Evolutionary conservation across 495 filamentous ascomycete genomes (phyloP).

Genomic region (Penicillium salamii): DNA sequence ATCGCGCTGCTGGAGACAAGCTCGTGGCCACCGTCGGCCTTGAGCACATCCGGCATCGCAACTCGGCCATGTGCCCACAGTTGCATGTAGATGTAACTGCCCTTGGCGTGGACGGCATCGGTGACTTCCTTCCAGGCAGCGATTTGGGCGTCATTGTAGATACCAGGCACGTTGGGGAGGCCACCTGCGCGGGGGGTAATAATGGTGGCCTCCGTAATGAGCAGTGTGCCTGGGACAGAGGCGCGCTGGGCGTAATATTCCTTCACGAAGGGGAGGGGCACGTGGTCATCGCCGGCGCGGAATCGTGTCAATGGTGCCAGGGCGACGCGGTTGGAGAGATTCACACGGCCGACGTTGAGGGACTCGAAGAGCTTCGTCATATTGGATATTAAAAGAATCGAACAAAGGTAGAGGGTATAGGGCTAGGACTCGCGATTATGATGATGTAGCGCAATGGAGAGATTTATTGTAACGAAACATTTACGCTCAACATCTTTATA

Average conservation of each 20-base stretch:
- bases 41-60: constrained; percentile 36
- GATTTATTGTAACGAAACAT: too few relatives aligned
- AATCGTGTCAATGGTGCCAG: constrained; percentile 52
- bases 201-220: constrained; percentile 61
- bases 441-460: too few relatives aligned
- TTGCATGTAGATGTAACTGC: constrained; percentile 62
- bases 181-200: constrained; percentile 54
- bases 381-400: neutral
- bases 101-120: constrained; percentile 63
- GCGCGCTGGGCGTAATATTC: constrained; percentile 55
- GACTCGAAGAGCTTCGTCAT: constrained; percentile 50
- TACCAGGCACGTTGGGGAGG: constrained; percentile 58
- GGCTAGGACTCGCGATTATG: neutral
- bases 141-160: constrained; percentile 61
- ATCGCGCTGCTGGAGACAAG: constrained; percentile 52
- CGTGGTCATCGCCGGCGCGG: constrained; percentile 41
- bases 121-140: constrained; percentile 60
- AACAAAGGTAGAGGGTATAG: too few relatives aligned
- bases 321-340: constrained; percentile 47
- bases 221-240: constrained; percentile 45
- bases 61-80: constrained; percentile 68
- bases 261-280: constrained; percentile 37
- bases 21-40: constrained; percentile 27
- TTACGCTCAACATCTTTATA: too few relatives aligned
- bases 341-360: constrained; percentile 42